A percentile compares a stretch with the other conserved stretches of the same genome.
Conservation (phyloP, 805 yeast genomes). For the Candida railenensis region DNA sequence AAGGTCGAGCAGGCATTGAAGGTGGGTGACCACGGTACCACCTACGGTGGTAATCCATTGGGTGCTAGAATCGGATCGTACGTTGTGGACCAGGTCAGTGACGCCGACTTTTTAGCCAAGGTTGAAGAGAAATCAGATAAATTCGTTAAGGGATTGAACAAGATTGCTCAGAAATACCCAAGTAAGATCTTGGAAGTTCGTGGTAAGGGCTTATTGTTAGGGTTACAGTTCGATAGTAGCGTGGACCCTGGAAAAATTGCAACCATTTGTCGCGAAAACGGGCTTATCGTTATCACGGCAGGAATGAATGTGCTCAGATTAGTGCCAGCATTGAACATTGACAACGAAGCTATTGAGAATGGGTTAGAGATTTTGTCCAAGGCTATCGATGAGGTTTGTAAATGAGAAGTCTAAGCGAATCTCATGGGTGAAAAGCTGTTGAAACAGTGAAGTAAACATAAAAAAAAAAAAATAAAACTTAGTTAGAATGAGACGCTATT, state of each 20-base stretch:
- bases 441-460: not conserved
- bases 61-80: constrained; percentile 79
- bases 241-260: constrained; percentile 66
- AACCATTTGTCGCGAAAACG: constrained; percentile 68
- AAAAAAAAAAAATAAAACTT: not conserved
- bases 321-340: constrained; percentile 89
- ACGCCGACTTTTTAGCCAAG: constrained; percentile 53
- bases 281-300: constrained; percentile 83
- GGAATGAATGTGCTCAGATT: constrained; percentile 89
- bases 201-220: constrained; percentile 87
- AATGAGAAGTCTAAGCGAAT: too few relatives aligned
- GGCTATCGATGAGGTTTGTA: constrained; percentile 39
- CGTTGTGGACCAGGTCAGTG: constrained; percentile 68
- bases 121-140: constrained; percentile 63
- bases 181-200: constrained; percentile 65
- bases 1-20: constrained; percentile 67
- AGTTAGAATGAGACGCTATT: not conserved
- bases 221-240: constrained; percentile 62
- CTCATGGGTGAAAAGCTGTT: too few relatives aligned
- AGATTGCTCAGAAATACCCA: constrained; percentile 56
- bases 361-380: constrained; percentile 72
- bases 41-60: constrained; percentile 96
- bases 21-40: constrained; percentile 97
- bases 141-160: constrained; percentile 49
- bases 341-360: constrained; percentile 60